phyloP scores from a whole-genome alignment of 176 grass and related monocot genomes.

The Zoysia pacifica region DNA sequence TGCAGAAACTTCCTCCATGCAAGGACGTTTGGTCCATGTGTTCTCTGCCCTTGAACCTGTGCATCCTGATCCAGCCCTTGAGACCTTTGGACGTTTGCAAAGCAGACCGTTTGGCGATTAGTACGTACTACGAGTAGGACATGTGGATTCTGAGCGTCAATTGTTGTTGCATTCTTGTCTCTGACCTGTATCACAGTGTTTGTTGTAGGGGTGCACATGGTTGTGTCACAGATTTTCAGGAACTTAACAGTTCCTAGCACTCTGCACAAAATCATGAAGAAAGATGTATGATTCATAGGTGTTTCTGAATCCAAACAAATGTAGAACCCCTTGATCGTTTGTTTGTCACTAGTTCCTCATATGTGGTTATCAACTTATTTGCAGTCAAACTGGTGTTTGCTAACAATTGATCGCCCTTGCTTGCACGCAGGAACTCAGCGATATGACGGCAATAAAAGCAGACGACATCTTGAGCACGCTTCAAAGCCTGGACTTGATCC shows the following conservation, averaged over 20 bases:
- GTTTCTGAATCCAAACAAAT: background rate
- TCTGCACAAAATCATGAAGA: too few relatives aligned
- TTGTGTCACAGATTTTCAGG: background rate
- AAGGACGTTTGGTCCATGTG: constrained; percentile 41
- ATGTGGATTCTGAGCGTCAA: constrained; percentile 36
- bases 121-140: constrained; percentile 4
- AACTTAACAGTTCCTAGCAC: background rate
- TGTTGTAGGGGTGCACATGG: constrained; percentile 9
- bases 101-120: constrained; percentile 16
- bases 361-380: background rate
- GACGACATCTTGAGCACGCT: constrained; percentile 90
- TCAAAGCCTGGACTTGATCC: constrained; percentile 87
- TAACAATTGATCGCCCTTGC: constrained; percentile 13
- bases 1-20: constrained; percentile 37
- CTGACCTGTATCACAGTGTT: constrained; percentile 15
- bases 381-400: background rate
- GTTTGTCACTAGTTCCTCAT: background rate
- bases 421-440: constrained; percentile 80
- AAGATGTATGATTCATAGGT: background rate
- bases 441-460: constrained; percentile 94
- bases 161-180: constrained; percentile 27
- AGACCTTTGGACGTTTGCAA: constrained; percentile 38
- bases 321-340: background rate
- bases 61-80: constrained; percentile 4
- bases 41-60: constrained; percentile 34